Evolutionary conservation across 73 alveolate species (phyloP).

Genomic region (Blepharisma stoltei): DNA sequence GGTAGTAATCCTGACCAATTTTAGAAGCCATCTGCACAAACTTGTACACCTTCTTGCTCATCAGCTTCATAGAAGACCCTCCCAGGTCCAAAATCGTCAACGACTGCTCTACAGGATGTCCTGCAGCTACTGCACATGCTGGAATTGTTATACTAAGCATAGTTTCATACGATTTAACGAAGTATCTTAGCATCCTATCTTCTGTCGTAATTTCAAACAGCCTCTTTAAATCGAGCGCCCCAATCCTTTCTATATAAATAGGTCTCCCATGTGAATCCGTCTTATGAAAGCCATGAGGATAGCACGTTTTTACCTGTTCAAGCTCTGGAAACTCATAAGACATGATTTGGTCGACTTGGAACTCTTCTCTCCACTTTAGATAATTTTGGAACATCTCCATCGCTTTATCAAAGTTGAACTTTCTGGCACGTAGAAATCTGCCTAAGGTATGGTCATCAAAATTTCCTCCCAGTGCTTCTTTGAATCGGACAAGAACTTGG

Average conservation of each 20-base stretch:
- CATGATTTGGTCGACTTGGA: slow-evolving; percentile 57
- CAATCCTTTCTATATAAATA: slow-evolving; percentile 67
- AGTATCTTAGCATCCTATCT: slow-evolving; percentile 68
- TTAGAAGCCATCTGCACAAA: slow-evolving; percentile 63
- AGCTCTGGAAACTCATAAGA: slow-evolving; percentile 48
- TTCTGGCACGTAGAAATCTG: slow-evolving; percentile 77
- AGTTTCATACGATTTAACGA: slow-evolving; percentile 67
- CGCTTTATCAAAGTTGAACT: slow-evolving; percentile 70
- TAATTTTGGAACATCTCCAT: slow-evolving; percentile 68
- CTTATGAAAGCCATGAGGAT: slow-evolving; percentile 77
- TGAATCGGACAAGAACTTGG: no score
- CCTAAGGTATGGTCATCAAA: slow-evolving; percentile 55
- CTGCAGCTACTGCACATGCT: slow-evolving; percentile 65
- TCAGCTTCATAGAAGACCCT: slow-evolving; percentile 63
- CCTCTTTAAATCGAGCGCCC: slow-evolving; percentile 51
- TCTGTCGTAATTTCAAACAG: slow-evolving; percentile 49
- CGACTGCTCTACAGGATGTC: slow-evolving; percentile 50
- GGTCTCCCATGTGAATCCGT: slow-evolving; percentile 69
- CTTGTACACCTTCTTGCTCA: slow-evolving; percentile 53
- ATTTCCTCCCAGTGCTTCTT: no score
- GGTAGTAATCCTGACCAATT: slow-evolving; percentile 86
- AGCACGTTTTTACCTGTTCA: slow-evolving; percentile 33
- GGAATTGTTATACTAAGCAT: slow-evolving; percentile 59
- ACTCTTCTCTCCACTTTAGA: slow-evolving; percentile 72
- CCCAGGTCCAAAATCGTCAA: slow-evolving; percentile 62